phyloP scores from a whole-genome alignment of 495 filamentous ascomycete genomes.

The Annulohypoxylon bovei region DNA sequence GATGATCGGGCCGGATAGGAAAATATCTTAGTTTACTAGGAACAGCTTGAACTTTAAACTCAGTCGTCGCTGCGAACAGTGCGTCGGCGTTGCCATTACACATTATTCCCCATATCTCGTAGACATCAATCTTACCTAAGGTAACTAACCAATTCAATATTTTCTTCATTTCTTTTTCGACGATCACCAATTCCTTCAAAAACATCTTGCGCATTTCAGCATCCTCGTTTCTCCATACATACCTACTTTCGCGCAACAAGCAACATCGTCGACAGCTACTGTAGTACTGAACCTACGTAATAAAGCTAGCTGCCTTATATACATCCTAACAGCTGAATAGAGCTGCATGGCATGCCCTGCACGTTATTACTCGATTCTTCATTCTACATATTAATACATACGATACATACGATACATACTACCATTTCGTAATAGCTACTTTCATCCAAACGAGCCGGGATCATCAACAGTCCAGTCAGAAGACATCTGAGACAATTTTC shows the following conservation, averaged over 20 bases:
- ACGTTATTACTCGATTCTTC: slow-evolving; percentile 39
- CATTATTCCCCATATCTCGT: slow-evolving; percentile 1
- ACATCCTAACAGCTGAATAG: slow-evolving; percentile 6
- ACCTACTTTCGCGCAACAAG: neutral
- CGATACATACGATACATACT: neutral
- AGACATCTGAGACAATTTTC: slow-evolving; percentile 32
- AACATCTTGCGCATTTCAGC: neutral
- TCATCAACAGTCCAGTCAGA: slow-evolving; percentile 28
- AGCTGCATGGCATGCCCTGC: slow-evolving; percentile 39
- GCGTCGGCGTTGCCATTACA: slow-evolving; percentile 4
- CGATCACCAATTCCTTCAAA: slow-evolving; percentile 5
- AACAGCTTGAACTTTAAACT: slow-evolving; percentile 20
- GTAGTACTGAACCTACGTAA: slow-evolving; percentile 16
- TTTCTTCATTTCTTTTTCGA: slow-evolving; percentile 16
- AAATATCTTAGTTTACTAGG: slow-evolving; percentile 19
- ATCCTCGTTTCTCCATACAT: neutral
- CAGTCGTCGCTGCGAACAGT: slow-evolving; percentile 26
- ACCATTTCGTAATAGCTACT: slow-evolving; percentile 35
- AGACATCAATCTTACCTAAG: slow-evolving; percentile 32
- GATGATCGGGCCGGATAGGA: slow-evolving; percentile 37
- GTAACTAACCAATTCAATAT: slow-evolving; percentile 12
- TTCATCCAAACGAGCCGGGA: slow-evolving; percentile 28
- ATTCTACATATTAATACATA: slow-evolving; percentile 39
- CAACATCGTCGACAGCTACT: slow-evolving; percentile 10
- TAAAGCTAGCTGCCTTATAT: neutral